Percentiles rank a stretch among this genome's conserved stretches.
Evolutionary conservation across 148 eudicot species (phyloP).

Genomic region (Mesembryanthemum crystallinum): DNA sequence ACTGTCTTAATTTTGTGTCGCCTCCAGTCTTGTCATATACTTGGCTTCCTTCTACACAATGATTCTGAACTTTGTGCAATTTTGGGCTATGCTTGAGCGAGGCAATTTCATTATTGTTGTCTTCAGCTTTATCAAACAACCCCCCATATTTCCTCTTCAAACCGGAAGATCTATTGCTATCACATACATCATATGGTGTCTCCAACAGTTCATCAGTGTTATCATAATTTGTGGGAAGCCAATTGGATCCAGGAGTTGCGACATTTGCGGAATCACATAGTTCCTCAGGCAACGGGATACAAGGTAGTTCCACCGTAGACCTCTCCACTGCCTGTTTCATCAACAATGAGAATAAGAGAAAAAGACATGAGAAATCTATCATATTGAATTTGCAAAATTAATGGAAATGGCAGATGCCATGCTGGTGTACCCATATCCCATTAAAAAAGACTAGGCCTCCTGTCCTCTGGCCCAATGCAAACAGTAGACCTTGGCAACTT

Average conservation of each 20-base stretch:
- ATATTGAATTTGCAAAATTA: neutral
- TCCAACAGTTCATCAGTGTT: conserved; percentile 4
- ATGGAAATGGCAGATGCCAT: neutral
- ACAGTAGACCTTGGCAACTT: neutral
- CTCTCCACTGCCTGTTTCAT: conserved; percentile 23
- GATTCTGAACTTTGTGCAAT: conserved; percentile 32
- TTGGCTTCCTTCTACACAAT: conserved; percentile 19
- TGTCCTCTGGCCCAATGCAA: too few relatives aligned
- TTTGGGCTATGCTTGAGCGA: conserved; percentile 37
- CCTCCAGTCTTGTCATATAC: conserved; percentile 28
- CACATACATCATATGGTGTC: conserved; percentile 17
- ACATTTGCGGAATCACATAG: conserved; percentile 17
- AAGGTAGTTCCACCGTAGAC: conserved; percentile 14
- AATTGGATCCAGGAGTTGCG: conserved; percentile 32
- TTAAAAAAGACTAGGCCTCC: neutral
- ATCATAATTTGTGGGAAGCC: conserved; percentile 25
- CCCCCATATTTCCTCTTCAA: conserved; percentile 50
- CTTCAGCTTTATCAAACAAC: conserved; percentile 31
- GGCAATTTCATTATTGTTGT: conserved; percentile 31
- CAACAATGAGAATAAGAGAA: conserved; percentile 12
- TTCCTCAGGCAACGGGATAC: conserved; percentile 38
- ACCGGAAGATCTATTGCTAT: conserved; percentile 26
- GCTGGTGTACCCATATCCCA: neutral
- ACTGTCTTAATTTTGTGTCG: conserved; percentile 33
- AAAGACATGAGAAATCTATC: neutral